These are phyloP conservation scores for Yamadazyma triangularis DNA, from an alignment of 1,139 yeast genomes.

Conservation along the genomic window DNA sequence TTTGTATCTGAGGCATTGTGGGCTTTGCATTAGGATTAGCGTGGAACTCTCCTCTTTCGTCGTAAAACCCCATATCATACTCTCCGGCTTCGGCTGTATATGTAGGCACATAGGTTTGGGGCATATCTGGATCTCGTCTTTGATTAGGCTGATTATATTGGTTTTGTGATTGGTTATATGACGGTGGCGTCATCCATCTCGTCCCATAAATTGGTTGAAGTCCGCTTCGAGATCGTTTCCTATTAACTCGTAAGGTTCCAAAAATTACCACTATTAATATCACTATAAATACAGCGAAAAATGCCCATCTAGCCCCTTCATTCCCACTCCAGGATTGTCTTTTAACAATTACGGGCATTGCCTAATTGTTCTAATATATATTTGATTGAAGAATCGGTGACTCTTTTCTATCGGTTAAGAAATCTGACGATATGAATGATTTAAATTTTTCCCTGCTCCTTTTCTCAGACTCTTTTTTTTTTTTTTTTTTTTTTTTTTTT, in stretches of 20 bases:
- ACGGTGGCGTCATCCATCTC: conserved; percentile 88
- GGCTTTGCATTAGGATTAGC: conserved; percentile 31
- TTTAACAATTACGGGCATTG: conserved; percentile 4
- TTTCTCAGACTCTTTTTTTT: no score
- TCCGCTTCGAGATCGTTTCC: conserved; percentile 57
- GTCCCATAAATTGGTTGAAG: conserved; percentile 74
- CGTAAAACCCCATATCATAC: conserved; percentile 79
- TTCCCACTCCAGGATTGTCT: conserved; percentile 18
- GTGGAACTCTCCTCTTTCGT: conserved; percentile 55
- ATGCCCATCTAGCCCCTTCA: conserved; percentile 53
- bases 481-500: no score
- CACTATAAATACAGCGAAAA: conserved; percentile 48
- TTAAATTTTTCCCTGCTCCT: no score
- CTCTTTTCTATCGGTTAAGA: no score
- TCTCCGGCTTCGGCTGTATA: conserved; percentile 64
- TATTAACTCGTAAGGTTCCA: conserved; percentile 56
- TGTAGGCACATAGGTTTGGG: conserved; percentile 53
- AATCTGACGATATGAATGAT: no score
- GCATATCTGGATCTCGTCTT: conserved; percentile 30
- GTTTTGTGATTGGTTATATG: conserved; percentile 70
- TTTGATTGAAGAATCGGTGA: no score
- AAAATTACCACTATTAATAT: conserved; percentile 46
- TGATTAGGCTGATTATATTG: conserved; percentile 48
- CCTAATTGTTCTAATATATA: no score
- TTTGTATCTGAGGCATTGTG: conserved; percentile 3